These are phyloP conservation scores for Aspergillus sp. DNA, from an alignment of 2,329 filamentous ascomycete species.

Conservation along the genomic window DNA sequence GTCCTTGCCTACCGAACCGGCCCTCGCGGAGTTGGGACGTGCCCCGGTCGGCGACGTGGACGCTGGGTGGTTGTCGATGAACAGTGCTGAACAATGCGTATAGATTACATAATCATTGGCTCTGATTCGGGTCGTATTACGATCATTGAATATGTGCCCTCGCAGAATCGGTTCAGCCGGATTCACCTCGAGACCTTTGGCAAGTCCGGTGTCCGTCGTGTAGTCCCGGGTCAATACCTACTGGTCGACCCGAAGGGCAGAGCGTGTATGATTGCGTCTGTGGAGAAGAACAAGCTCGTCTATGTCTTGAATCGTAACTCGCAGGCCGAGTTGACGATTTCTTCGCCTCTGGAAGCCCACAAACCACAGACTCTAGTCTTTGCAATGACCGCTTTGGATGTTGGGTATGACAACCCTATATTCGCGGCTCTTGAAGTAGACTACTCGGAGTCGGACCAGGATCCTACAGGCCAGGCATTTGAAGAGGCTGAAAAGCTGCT, in stretches of 20 bases:
- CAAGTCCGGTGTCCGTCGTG: slow-evolving; percentile 89
- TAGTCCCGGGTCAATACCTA: slow-evolving; percentile 92
- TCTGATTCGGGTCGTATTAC: slow-evolving; percentile 95
- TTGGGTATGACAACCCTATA: slow-evolving; percentile 94
- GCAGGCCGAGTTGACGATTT: slow-evolving; percentile 92
- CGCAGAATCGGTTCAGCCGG: slow-evolving; percentile 80
- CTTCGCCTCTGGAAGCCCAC: slow-evolving; percentile 92
- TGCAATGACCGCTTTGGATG: slow-evolving; percentile 81
- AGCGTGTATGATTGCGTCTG: slow-evolving; percentile 86
- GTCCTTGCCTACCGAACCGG: slow-evolving; percentile 29
- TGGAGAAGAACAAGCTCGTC: slow-evolving; percentile 99
- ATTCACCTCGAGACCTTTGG: slow-evolving; percentile 97
- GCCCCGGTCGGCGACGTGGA: slow-evolving; percentile 30
- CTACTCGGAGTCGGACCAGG: slow-evolving; percentile 86
- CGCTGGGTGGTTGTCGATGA: slow-evolving; percentile 23
- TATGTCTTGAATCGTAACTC: slow-evolving; percentile 96
- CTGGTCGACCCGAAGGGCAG: slow-evolving; percentile 93
- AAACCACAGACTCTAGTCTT: slow-evolving; percentile 88
- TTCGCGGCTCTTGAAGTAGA: slow-evolving; percentile 94
- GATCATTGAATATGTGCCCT: slow-evolving; percentile 84
- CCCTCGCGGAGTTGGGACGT: slow-evolving; percentile 26
- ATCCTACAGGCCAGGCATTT: slow-evolving; percentile 77
- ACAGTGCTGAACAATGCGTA: slow-evolving; percentile 38
- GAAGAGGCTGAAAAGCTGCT: slow-evolving; percentile 82
- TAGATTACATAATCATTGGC: slow-evolving; percentile 93